Evolutionary conservation across 441 rosid genomes (phyloP), one percentile per base, ranked within the genome.

Genomic region (Gossypium armourianum): DNA sequence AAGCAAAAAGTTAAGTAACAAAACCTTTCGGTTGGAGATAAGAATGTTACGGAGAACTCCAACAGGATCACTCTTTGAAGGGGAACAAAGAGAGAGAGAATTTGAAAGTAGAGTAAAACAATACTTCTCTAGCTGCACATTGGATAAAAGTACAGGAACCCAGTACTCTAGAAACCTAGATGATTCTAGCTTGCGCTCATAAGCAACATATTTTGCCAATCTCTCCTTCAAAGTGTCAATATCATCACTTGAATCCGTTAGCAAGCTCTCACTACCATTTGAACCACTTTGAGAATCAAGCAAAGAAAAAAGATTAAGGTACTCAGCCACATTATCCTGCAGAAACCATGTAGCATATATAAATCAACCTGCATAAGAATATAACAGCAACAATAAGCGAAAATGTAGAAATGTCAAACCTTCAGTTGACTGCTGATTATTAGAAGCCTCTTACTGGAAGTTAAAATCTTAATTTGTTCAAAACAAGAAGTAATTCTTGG

Each of bases 101-200:
- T 89, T 85, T 59, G 86, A 79, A 75, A 89, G 78, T 73, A 92
- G 83, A 69, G 83, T 81, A 77, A 82, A 81, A 82, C 99, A 94
- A 79, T 94, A 94, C 75, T 89, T 91, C 83, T 94, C 99, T 67
- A 92, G 90, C 81, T 94, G 99, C 75, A 89, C 79, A 73, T 83
- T 73, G 36, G 97, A 89, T 78, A 94, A 76, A 76, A 82, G 86
- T 55, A 83, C 90, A 50, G 99, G 99, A 75, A 94, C 90, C 99
- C 97, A 90, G 66, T 85, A 92, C 83, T 94, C 99, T 4, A 75
- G 66, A 83, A 87, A 88, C 82, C 84, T 78, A 26, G 85, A 87
- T 19, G 81, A 72, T 55, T 78, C 86, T 8, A 63, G 63, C 78
- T 78, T 82, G 85, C 81, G 74, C 16, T 75, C 86, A 47, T 72